Percentiles rank a stretch among this genome's conserved stretches.
Evolutionary conservation across 805 yeast species (phyloP).

Genomic region (Phaffomyces thermotolerans): DNA sequence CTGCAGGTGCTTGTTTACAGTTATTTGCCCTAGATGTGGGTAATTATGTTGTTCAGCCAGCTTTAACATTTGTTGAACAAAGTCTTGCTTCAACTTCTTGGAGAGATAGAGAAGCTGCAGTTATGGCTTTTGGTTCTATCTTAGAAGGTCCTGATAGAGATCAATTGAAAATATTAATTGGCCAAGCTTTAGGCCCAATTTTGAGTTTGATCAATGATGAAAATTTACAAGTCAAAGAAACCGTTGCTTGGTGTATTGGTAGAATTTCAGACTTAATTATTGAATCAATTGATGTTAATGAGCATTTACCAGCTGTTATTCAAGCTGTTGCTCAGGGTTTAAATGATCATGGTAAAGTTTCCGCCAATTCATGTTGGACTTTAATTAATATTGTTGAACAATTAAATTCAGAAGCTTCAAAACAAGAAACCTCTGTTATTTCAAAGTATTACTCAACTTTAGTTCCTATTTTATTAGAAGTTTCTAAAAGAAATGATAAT

Average conservation of each 20-base stretch:
- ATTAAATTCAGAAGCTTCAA: constrained; percentile 45
- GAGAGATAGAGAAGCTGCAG: constrained; percentile 94
- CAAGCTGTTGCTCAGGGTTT: constrained; percentile 74
- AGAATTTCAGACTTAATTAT: constrained; percentile 85
- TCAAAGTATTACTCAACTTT: constrained; percentile 66
- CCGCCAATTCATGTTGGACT: constrained; percentile 98
- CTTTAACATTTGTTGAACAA: constrained; percentile 73
- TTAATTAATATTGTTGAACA: constrained; percentile 88
- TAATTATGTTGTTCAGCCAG: constrained; percentile 77
- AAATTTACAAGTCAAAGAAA: constrained; percentile 82
- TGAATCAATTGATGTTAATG: constrained; percentile 61
- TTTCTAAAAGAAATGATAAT: constrained; percentile 69
- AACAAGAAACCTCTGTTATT: constrained; percentile 48
- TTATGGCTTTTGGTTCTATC: constrained; percentile 97
- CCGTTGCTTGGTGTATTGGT: constrained; percentile 98
- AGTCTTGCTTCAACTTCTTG: constrained; percentile 58
- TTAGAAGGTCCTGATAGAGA: constrained; percentile 86
- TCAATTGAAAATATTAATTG: constrained; percentile 58
- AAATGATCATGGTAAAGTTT: constrained; percentile 84
- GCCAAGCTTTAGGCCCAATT: constrained; percentile 79
- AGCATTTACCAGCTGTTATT: constrained; percentile 63
- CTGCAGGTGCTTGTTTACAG: constrained; percentile 96
- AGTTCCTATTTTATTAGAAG: constrained; percentile 61
- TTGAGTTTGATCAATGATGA: constrained; percentile 67
- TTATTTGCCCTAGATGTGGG: constrained; percentile 89